A percentile compares a stretch with the other conserved stretches of the same genome.
Evolutionary conservation across 192 early-diverging fungal species (phyloP).

Genomic region (Dispira parvispora): DNA sequence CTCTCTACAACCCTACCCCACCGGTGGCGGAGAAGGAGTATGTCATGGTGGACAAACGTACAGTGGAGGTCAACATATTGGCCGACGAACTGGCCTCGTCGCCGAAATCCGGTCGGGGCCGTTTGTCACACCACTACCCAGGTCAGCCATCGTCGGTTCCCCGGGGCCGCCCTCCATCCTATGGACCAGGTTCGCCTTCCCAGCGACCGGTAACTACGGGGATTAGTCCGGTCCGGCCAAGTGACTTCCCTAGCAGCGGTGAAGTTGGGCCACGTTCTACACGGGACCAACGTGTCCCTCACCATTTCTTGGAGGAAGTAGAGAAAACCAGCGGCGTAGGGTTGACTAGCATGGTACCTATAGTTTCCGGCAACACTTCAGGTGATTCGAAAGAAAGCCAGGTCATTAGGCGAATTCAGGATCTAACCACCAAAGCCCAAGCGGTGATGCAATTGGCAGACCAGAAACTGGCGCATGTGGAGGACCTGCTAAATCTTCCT

Average conservation of each 20-base stretch:
- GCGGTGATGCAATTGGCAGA: constrained; percentile 47
- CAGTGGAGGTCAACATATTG: constrained; percentile 55
- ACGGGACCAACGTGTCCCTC: background rate
- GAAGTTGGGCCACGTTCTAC: background rate
- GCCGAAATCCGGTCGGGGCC: constrained; percentile 11
- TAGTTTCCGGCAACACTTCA: background rate
- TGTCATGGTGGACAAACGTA: constrained; percentile 52
- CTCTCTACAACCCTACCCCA: background rate
- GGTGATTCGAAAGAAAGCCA: constrained; percentile 23
- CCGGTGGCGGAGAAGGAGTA: constrained; percentile 33
- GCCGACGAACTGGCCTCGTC: constrained; percentile 47
- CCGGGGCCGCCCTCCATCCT: background rate
- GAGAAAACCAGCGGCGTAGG: constrained; percentile 7
- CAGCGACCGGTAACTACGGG: background rate
- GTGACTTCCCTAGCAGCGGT: too few relatives aligned
- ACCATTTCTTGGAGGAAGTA: constrained; percentile 15
- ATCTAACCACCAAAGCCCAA: constrained; percentile 49
- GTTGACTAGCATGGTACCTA: background rate
- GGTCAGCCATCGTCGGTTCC: background rate
- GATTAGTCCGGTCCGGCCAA: background rate
- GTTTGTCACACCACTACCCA: background rate
- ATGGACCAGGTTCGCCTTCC: background rate
- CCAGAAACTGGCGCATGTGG: constrained; percentile 34
- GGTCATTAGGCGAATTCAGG: constrained; percentile 44
- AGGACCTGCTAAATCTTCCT: constrained; percentile 17